Evolutionary conservation across 495 filamentous ascomycete genomes (phyloP), one percentile per base, ranked within the genome.

Genomic region (Jackrogersella minutella): DNA sequence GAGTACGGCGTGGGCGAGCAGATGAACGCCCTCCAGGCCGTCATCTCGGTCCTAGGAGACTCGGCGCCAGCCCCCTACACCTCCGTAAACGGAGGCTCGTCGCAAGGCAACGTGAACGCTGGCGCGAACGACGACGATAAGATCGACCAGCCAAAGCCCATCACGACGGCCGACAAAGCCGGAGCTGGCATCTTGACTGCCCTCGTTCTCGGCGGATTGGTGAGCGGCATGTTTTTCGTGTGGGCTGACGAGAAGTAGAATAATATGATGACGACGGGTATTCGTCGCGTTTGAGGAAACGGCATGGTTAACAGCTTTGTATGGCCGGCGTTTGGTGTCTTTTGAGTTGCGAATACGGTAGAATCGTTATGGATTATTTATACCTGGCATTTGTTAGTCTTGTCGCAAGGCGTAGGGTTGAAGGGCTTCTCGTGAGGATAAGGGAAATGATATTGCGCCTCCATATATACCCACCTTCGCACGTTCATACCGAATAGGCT

Each of bases 21-120:
- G 69, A 80, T 90, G 79, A 81, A 79, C 31, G 87, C 85, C 1
- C 71, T 91, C 21, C 81, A 84, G 51, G 79, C 86, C 21, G 77
- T 91, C 5, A 78, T 84, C 58, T 80, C 82, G 21, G 78, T 77
- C 22, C 58, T 85, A 2, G 73, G 78, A 19, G 24, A 53, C 3
- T 31, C 40, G 0, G 64, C 72, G 13, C 68, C 39, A 0, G 73
- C 78, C 0, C 89, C 87, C 0, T 80, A 86, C 2, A 90, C 86
- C 0, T 74, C 82, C 6, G 71, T 78, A 1, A 80, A 78, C 2
- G 89, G 90, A 2, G 90, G 90, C 1, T 90, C 86, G 8, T 91
- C 89, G 64, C 76, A 83, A 65, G 90, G 90, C 1, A 77, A 93
- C 69, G 79, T 85, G 0, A 73, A 73, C 30, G 86, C 86, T 3